phyloP scores from a whole-genome alignment of 2,329 filamentous ascomycete species.

The Rutstroemia sydowiana region DNA sequence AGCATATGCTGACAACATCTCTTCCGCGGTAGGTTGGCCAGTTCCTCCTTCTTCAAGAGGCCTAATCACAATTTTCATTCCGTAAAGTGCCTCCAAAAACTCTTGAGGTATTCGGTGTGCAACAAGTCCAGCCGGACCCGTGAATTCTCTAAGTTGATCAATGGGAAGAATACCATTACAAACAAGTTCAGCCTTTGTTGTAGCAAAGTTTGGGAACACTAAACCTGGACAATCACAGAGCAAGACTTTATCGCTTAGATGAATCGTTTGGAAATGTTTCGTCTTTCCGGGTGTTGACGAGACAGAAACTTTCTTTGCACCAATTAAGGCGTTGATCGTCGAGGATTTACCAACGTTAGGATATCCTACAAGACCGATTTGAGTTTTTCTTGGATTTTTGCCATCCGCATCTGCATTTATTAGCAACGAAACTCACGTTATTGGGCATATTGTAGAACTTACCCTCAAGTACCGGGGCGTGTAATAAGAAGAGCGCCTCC shows the following conservation, averaged over 20 bases:
- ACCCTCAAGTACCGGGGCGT: slow-evolving; percentile 57
- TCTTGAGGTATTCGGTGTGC: slow-evolving; percentile 76
- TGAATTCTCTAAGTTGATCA: slow-evolving; percentile 90
- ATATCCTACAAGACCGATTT: slow-evolving; percentile 92
- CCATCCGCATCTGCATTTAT: slow-evolving; percentile 35
- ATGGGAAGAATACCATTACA: slow-evolving; percentile 93
- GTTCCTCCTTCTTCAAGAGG: slow-evolving; percentile 89
- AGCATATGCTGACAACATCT: slow-evolving; percentile 81
- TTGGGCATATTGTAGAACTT: slow-evolving; percentile 22
- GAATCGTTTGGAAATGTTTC: slow-evolving; percentile 98
- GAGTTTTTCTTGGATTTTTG: slow-evolving; percentile 56
- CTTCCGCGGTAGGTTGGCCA: slow-evolving; percentile 74
- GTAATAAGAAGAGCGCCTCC: slow-evolving; percentile 76
- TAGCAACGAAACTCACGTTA: slow-evolving; percentile 15
- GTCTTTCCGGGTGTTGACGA: slow-evolving; percentile 97
- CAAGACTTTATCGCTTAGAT: slow-evolving; percentile 80
- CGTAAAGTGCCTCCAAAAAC: slow-evolving; percentile 90
- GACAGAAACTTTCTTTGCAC: slow-evolving; percentile 96
- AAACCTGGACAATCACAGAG: slow-evolving; percentile 98
- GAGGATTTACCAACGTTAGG: slow-evolving; percentile 99
- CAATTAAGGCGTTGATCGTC: slow-evolving; percentile 97
- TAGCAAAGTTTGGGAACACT: slow-evolving; percentile 96
- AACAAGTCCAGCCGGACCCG: slow-evolving; percentile 76
- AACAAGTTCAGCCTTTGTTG: slow-evolving; percentile 91
- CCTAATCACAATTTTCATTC: slow-evolving; percentile 76